A percentile compares a stretch with the other conserved stretches of the same genome.
phyloP scores from a whole-genome alignment of 805 yeast species.

The Metschnikowia rubicola region DNA sequence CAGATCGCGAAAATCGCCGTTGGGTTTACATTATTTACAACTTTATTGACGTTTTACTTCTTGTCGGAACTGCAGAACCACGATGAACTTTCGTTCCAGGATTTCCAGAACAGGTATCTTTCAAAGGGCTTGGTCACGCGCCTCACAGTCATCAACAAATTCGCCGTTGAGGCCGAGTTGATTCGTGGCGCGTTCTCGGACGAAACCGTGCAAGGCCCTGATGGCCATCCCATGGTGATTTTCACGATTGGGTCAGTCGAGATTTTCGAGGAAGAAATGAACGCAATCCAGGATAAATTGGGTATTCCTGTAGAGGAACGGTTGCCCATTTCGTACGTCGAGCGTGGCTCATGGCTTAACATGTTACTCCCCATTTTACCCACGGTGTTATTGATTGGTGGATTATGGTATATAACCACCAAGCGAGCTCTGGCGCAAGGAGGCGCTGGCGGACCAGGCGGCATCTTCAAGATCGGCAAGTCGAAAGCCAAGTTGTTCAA shows the following conservation, averaged over 20 bases:
- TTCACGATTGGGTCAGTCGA: slow-evolving; percentile 90
- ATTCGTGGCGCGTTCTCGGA: slow-evolving; percentile 42
- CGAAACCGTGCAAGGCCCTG: slow-evolving; percentile 36
- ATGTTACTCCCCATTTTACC: slow-evolving; percentile 73
- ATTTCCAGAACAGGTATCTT: slow-evolving; percentile 74
- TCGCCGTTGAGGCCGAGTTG: slow-evolving; percentile 67
- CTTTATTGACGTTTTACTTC: slow-evolving; percentile 13
- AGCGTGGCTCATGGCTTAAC: slow-evolving; percentile 61
- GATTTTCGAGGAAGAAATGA: slow-evolving; percentile 79
- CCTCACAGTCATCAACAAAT: slow-evolving; percentile 69
- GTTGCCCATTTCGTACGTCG: slow-evolving; percentile 73
- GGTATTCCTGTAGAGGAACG: slow-evolving; percentile 67
- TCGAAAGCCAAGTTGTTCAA: slow-evolving; percentile 89
- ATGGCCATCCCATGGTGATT: slow-evolving; percentile 47
- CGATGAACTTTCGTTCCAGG: slow-evolving; percentile 61
- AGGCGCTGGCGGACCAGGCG: slow-evolving; percentile 63
- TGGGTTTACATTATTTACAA: slow-evolving; percentile 19
- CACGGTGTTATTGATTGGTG: slow-evolving; percentile 76
- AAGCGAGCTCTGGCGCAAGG: slow-evolving; percentile 47
- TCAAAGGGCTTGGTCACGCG: slow-evolving; percentile 76
- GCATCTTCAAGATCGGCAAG: slow-evolving; percentile 80
- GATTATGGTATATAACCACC: slow-evolving; percentile 62
- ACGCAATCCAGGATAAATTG: slow-evolving; percentile 63
- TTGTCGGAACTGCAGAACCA: slow-evolving; percentile 13
- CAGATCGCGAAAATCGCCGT: slow-evolving; percentile 11